Evolutionary conservation across 2,329 filamentous ascomycete genomes (phyloP), one percentile per base, ranked within the genome.

Genomic region (Balansia obtecta): DNA sequence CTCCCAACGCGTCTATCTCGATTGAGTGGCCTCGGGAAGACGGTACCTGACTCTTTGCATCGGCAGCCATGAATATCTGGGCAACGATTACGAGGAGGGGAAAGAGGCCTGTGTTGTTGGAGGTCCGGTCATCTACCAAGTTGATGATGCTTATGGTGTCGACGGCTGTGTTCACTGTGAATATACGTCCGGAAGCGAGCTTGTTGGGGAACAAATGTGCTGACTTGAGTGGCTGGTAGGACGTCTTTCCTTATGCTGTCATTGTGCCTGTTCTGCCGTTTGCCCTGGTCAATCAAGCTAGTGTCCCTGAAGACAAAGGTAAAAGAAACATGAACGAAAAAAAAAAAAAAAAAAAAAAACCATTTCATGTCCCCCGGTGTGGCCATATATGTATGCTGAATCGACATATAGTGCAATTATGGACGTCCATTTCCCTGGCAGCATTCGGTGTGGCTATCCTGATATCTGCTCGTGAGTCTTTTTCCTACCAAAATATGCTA

Each of bases 351-450:
- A 22, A 22, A 22, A 6, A 27, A 27, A 27, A 7, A 4, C 5
- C 27, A 27, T 27, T 27, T 7, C 8, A 27, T 27, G 27, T 8
- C 27, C n/a, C n/a, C n/a, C 27, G 8, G 7, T 27, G 8, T 27
- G 27, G 27, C 27, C 27, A 6, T 27, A 27, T 22, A 22, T 4
- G 15, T 39, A 46, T 32, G 27, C 15, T 38, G 13, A 46, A 38
- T 12, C 12, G 8, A 33, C 2, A 18, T 12, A 12, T 20, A 58
- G 61, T 65, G 41, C 64, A 67, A 50, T 61, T 63, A 42, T 67
- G 64, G 64, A 58, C 65, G n/a, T 65, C 64, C 9, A 58, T 67
- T 50, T 64, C 64, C 27, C 56, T 67, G 46, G 63, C 64, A 6
- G 60, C 65, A 12, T 66, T 60, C 52, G 64, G 61, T 18, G 61